phyloP scores from a whole-genome alignment of 371 early-diverging fungal species.

The Mortierella sp. region DNA sequence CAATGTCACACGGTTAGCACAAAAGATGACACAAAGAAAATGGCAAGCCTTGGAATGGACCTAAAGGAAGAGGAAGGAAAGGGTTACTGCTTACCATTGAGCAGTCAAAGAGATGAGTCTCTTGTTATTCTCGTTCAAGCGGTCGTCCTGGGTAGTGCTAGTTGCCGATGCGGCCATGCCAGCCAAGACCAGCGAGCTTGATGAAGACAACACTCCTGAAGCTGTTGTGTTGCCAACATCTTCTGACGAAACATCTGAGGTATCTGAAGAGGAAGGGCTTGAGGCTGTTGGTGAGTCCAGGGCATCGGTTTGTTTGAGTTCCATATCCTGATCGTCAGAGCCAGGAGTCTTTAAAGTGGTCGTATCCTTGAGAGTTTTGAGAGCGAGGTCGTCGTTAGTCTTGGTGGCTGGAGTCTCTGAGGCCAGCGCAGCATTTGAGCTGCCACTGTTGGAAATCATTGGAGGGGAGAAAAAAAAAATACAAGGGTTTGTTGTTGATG shows the following conservation, averaged over 20 bases:
- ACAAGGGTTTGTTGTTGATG: background rate
- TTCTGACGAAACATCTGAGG: background rate
- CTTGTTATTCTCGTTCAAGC: constrained; percentile 43
- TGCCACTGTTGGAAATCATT: constrained; percentile 29
- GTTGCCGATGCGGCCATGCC: background rate
- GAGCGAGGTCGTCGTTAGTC: background rate
- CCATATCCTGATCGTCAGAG: background rate
- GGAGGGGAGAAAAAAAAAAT: background rate
- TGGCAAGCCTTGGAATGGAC: background rate
- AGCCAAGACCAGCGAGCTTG: background rate
- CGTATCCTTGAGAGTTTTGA: background rate
- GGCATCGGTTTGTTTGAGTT: background rate
- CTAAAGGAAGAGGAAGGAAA: background rate
- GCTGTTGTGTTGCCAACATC: background rate
- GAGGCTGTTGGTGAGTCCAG: background rate
- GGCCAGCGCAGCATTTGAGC: constrained; percentile 18
- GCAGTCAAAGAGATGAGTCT: constrained; percentile 50
- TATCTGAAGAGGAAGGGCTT: constrained; percentile 5
- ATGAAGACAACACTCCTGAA: background rate
- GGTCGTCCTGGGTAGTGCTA: background rate
- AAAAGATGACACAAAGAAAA: background rate
- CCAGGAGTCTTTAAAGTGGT: background rate
- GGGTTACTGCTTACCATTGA: constrained; percentile 33
- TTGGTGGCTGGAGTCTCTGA: constrained; percentile 12
- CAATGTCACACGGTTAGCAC: background rate